Base-by-base conservation (phyloP, 148 eudicot species). In the Rhododendron molle region DNA sequence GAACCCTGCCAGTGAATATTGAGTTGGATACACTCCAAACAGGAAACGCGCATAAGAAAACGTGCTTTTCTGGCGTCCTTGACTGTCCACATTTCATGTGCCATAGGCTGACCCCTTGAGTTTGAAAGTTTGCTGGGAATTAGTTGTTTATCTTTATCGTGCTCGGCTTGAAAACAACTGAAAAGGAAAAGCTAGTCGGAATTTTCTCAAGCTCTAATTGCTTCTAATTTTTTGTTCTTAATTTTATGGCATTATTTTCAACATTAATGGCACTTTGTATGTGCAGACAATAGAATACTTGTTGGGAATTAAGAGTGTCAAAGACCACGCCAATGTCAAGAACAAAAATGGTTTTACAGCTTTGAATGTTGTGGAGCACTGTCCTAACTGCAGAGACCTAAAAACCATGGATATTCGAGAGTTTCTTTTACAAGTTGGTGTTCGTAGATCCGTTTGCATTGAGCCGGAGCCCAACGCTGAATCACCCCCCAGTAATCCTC, bases 261-360 rank as follows among this genome's bases (percentile, higher is more conserved):
- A 65, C 32, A 15, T 76, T 34, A 69, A 58, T 43, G 21, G 7
- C 30, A 38, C 23, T 62, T 21, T 2, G 16, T 1, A 30, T 30
- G 69, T 80, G 36, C 85, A 89, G 92, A 88, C 81, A 14, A 74
- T 85, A 18, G 83, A 91, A 58, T 86, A 89, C 83, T 76, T 89
- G 77, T 4, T 89, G 14, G n/a, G 85, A 65, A 83, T 43, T 2
- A 9, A 32, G 12, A 38, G 36, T 2, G 38, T 80, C 40, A 80
- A 49, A 28, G 62, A 80, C 36, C 87, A 36, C 81, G 67, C 15
- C 26, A 89, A 86, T 23, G 69, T 83, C 20, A 58, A 50, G 87
- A 91, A 89, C 83, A 82, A 82, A 56, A 91, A 86, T 72, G 89
- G 89, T 76, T 85, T 76, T 7, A 89, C 92, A 30, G 77, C 87